Evolutionary conservation across 208 protist species (phyloP), one percentile per base, ranked within the genome.

Genomic region (Porcisia deanei): DNA sequence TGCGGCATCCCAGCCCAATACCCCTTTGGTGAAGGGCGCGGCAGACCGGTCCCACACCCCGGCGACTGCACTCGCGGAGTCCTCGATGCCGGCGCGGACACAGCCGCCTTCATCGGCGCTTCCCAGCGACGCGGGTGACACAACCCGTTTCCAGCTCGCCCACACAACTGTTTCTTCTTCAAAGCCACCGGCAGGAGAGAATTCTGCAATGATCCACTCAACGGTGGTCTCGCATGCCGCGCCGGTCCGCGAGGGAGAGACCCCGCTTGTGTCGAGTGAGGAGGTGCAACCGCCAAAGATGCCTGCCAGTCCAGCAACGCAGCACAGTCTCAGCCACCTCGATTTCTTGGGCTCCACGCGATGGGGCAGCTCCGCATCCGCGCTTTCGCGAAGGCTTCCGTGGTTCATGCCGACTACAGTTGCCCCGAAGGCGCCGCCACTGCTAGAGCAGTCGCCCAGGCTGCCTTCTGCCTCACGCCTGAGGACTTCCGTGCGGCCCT

Each of bases 241-340:
- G 8, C 39, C 52, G 12, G 52, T 49, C 7, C 14, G 37, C 8
- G 67, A 72, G 2, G 22, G 22, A 41, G 30, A 72, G 4, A 30
- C 12, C 1, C 30, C 8, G 67, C 10, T 49, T 2, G 16, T 58
- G 6, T 57, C 67, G 3, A 60, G 67, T 55, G 67, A 72, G 30
- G 67, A 72, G 67, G 67, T 72, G 52, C 52, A 14, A 30, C 49
- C 52, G 20, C 34, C 67, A 37, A 70, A 37, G 25, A 20, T 12
- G 12, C 14, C 65, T 49, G 34, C 3, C 47, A 41, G 25, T 18
- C 12, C n/a, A 10, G 65, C 20, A 7, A 25, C 12, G 25, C 41
- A 39, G 45, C 45, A 39, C 41, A 25, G 45, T 25, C 43, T 39
- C 20, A 22, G 25, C 8, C 43, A 55, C 25, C 65, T 20, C 25